Base-by-base conservation (phyloP, 192 early-diverging fungal genomes). In the Linnemannia elongata region DNA sequence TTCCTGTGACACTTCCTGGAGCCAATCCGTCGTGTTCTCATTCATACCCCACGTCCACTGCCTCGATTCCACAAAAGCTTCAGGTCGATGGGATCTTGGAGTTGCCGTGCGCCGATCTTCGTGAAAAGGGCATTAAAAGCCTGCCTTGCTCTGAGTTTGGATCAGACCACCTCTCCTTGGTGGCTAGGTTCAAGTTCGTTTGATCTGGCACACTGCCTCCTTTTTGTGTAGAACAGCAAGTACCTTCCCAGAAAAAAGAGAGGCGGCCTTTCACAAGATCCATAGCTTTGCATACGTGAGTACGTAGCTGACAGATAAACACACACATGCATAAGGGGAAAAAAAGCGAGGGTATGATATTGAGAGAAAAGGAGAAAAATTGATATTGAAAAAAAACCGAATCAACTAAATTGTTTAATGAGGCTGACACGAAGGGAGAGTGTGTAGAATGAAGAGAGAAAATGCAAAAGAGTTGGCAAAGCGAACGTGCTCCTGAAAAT, bases 161-260 rank as follows among this genome's bases (percentile, higher is more conserved):
- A 45, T 87, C 85, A 17, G 85, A 87, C 63, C 85, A 87, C 38
- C 63, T 87, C n/a, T 87, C 85, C 2, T 27, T 87, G 44, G 83
- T 76, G 5, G 77, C 75, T 17, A 77, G 72, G 75, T 86, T 86
- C 52, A 39, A n/a, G 38, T 79, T 79, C 27, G 69, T 54, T 15
- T 78, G 45, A 69, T 49, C 17, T 69, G 35, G 71, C 69, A 39
- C 6, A 20, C 15, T 76, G 41, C n/a, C 24, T 76, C 39, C 45
- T 68, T 75, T 42, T 35, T 24, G 36, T 36, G 74, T 57, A 22
- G 35, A 13, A 75, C 44, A 15, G 47, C 13, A 24, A 38, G 20
- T 9, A 4, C 18, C 20, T 45, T 73, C 24, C 33, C 35, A 54
- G 33, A 20, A 52, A 54, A 75, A 73, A 72, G 44, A 12, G n/a